Evolutionary conservation across 2,329 filamentous ascomycete species (phyloP).

Genomic region (Paraphoma sp.): DNA sequence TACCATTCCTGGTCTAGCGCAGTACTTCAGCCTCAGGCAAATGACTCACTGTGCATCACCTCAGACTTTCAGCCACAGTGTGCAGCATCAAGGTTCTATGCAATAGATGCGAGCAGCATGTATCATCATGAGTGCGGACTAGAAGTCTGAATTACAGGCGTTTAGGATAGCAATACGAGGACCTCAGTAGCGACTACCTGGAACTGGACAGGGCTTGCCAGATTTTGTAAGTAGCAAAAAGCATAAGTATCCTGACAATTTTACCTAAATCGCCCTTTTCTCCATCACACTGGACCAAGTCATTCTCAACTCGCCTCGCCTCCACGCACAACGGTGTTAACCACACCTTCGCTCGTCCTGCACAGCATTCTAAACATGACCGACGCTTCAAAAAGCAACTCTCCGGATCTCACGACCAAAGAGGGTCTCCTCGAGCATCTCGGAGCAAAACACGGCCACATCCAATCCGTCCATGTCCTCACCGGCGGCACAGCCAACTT

Average conservation of each 20-base stretch:
- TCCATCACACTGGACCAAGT: neutral
- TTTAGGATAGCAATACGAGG: neutral
- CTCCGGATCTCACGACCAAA: constrained; percentile 23
- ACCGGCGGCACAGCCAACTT: constrained; percentile 46
- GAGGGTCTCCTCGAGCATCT: constrained; percentile 32
- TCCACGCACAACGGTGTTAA: neutral
- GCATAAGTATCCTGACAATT: neutral
- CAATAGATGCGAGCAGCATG: neutral
- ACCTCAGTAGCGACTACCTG: neutral
- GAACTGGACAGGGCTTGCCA: neutral
- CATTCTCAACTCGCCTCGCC: neutral
- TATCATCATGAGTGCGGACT: neutral
- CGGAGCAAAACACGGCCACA: constrained; percentile 1
- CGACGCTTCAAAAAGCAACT: neutral
- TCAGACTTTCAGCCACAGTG: neutral
- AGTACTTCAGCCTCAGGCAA: constrained; percentile 4
- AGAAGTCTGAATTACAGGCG: neutral
- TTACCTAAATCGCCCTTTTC: neutral
- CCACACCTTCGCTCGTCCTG: neutral
- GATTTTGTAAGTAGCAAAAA: neutral
- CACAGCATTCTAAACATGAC: neutral
- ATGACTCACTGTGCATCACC: constrained; percentile 35
- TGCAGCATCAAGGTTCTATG: neutral
- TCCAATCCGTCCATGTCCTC: constrained; percentile 23
- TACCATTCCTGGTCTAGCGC: no score